Evolutionary conservation across 1,139 yeast genomes (phyloP).

Genomic region (Diutina rugosa): DNA sequence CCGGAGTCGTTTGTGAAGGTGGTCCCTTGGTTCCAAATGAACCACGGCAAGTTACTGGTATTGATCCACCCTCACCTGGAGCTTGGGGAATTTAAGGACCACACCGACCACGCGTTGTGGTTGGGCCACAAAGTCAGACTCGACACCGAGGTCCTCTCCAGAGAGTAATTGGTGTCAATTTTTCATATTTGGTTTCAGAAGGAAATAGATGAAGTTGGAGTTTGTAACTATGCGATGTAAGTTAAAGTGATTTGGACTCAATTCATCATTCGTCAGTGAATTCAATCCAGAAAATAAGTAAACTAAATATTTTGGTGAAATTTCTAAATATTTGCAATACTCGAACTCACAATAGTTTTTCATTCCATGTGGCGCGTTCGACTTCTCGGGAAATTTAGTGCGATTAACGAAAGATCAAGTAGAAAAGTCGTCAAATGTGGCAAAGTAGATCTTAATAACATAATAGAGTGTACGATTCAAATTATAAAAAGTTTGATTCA

Average conservation of each 20-base stretch:
- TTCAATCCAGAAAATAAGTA: too few relatives aligned
- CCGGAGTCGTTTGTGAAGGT: not conserved
- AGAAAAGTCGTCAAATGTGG: not conserved
- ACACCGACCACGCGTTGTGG: slow-evolving; percentile 42
- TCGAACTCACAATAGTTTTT: not conserved
- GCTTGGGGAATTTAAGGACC: slow-evolving; percentile 30
- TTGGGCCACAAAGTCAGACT: slow-evolving; percentile 21
- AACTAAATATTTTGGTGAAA: not conserved
- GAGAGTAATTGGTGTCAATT: not conserved
- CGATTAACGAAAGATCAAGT: not conserved
- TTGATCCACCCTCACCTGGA: slow-evolving; percentile 40
- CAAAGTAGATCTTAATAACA: not conserved
- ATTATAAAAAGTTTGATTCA: too few relatives aligned
- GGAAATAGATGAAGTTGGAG: not conserved
- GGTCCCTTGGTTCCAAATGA: slow-evolving; percentile 15
- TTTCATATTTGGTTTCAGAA: too few relatives aligned
- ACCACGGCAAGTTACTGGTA: slow-evolving; percentile 39
- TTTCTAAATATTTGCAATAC: not conserved
- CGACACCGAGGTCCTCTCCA: not conserved
- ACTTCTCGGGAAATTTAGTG: too few relatives aligned
- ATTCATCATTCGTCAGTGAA: not conserved
- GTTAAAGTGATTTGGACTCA: too few relatives aligned
- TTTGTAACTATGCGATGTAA: not conserved
- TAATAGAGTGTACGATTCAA: too few relatives aligned
- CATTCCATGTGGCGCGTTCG: too few relatives aligned